A percentile compares a stretch with the other conserved stretches of the same genome.
phyloP scores from a whole-genome alignment of 1,284 basidiomycete genomes.

The Neotropicomus parvogracilis region DNA sequence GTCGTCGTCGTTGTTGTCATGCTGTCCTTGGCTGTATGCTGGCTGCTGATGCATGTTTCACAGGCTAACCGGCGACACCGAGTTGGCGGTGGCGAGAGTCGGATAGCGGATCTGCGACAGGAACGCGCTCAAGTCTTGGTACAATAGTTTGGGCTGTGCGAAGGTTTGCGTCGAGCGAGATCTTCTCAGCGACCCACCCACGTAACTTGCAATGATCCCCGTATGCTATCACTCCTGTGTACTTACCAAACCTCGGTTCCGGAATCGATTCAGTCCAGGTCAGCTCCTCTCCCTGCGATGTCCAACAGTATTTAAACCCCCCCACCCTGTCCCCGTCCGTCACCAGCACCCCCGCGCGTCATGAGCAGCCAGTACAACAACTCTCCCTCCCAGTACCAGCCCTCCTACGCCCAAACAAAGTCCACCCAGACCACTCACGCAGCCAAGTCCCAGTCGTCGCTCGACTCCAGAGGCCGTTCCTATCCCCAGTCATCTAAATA shows the following conservation, averaged over 20 bases:
- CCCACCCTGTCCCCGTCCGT: not conserved
- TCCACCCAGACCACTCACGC: conserved; percentile 19
- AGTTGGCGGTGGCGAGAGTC: too few relatives aligned
- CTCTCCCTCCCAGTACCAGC: conserved; percentile 32
- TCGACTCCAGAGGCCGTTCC: conserved; percentile 22
- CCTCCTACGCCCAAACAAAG: conserved; percentile 23
- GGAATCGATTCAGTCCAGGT: conserved; percentile 25
- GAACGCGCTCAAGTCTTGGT: conserved; percentile 7
- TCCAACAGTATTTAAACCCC: conserved; percentile 28
- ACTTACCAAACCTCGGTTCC: too few relatives aligned
- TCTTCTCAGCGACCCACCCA: conserved; percentile 11
- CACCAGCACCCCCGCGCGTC: conserved; percentile 5
- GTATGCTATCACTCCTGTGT: conserved; percentile 25
- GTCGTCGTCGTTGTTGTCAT: conserved; percentile 2
- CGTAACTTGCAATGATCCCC: conserved; percentile 14
- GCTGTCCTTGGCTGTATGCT: not conserved
- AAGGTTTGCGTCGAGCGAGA: not conserved
- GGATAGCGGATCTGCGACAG: conserved; percentile 26
- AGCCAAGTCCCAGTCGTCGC: conserved; percentile 20
- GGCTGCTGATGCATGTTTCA: too few relatives aligned
- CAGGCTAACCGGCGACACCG: not conserved
- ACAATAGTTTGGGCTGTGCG: conserved; percentile 15
- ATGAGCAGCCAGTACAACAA: conserved; percentile 44
- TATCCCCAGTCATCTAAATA: conserved; percentile 36
- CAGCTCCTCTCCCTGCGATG: conserved; percentile 12